Evolutionary conservation across 2,329 filamentous ascomycete genomes (phyloP).

Genomic region (Aspergillus aculeatinus): DNA sequence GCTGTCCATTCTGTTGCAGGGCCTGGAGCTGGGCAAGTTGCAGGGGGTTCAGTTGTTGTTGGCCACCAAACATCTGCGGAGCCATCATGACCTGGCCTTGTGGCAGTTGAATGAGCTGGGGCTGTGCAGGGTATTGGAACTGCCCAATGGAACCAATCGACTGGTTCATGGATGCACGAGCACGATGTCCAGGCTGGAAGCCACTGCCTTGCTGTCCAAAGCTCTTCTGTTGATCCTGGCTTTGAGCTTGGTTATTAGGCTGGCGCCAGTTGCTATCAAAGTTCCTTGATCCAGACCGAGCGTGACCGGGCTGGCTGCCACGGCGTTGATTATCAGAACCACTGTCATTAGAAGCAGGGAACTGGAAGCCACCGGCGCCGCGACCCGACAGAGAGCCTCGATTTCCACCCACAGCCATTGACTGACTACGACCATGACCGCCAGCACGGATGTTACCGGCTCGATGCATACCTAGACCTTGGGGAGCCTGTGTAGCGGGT

Average conservation of each 20-base stretch:
- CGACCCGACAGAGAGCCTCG: constrained; percentile 63
- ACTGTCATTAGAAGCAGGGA: constrained; percentile 60
- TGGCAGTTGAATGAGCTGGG: constrained; percentile 81
- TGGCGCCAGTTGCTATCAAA: constrained; percentile 99
- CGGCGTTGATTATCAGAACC: constrained; percentile 69
- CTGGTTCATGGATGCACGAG: constrained; percentile 79
- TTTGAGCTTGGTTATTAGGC: constrained; percentile 57
- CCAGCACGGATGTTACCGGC: constrained; percentile 84
- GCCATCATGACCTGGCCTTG: constrained; percentile 81
- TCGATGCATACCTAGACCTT: constrained; percentile 66
- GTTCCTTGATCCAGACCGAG: constrained; percentile 80
- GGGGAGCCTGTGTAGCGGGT: constrained; percentile 53
- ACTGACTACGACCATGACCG: constrained; percentile 54
- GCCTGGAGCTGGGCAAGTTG: constrained; percentile 90
- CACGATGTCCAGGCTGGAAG: constrained; percentile 91
- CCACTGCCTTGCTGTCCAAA: constrained; percentile 67
- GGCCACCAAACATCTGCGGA: constrained; percentile 71
- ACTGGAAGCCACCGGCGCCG: constrained; percentile 71
- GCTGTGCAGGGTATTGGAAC: constrained; percentile 87
- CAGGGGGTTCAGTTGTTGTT: constrained; percentile 82
- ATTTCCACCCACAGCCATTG: constrained; percentile 58
- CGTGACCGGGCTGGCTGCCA: constrained; percentile 71
- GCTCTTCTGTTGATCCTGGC: constrained; percentile 54
- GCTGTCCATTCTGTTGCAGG: constrained; percentile 85
- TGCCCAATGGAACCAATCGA: constrained; percentile 79